Evolutionary conservation across 1,284 basidiomycete species (phyloP).

Genomic region (Phellinidium pouzarii): DNA sequence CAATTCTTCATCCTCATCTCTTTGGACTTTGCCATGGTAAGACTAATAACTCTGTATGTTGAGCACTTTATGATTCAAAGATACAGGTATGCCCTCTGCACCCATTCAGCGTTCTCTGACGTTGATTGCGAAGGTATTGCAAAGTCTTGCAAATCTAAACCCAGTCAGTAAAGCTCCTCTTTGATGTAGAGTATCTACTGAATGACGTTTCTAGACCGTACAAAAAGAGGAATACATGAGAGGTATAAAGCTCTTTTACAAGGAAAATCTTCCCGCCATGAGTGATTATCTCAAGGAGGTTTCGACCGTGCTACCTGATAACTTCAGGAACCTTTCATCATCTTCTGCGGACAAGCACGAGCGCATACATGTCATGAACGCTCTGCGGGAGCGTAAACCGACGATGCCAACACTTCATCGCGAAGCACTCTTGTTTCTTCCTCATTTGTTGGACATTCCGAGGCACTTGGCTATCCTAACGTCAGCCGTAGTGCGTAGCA

Average conservation of each 20-base stretch:
- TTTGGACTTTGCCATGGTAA: slow-evolving; percentile 68
- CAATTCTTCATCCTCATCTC: slow-evolving; percentile 71
- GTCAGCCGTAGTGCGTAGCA: slow-evolving; percentile 64
- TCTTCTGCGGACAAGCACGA: slow-evolving; percentile 40
- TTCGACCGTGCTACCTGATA: slow-evolving; percentile 47
- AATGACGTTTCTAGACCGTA: slow-evolving; percentile 34
- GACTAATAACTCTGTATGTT: slow-evolving; percentile 40
- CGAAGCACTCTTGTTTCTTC: slow-evolving; percentile 64
- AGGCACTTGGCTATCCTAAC: slow-evolving; percentile 65
- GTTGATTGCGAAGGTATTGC: slow-evolving; percentile 71
- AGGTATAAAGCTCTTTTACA: slow-evolving; percentile 59
- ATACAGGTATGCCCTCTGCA: slow-evolving; percentile 53
- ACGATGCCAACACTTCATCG: slow-evolving; percentile 50
- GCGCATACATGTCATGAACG: slow-evolving; percentile 46
- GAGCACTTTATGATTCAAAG: slow-evolving; percentile 34
- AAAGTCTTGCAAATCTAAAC: slow-evolving; percentile 75
- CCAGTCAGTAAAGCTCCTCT: slow-evolving; percentile 38
- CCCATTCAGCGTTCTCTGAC: slow-evolving; percentile 70
- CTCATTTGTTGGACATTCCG: slow-evolving; percentile 64
- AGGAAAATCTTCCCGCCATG: slow-evolving; percentile 57
- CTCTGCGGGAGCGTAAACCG: slow-evolving; percentile 46
- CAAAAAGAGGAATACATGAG: slow-evolving; percentile 72
- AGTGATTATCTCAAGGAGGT: slow-evolving; percentile 66
- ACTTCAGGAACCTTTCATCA: slow-evolving; percentile 24
- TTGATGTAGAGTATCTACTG: slow-evolving; percentile 4